Percentiles rank a stretch among this genome's conserved stretches.
These are phyloP conservation scores for Gentiana straminea DNA, from an alignment of 257 asterid genomes.

Conservation along the genomic window DNA sequence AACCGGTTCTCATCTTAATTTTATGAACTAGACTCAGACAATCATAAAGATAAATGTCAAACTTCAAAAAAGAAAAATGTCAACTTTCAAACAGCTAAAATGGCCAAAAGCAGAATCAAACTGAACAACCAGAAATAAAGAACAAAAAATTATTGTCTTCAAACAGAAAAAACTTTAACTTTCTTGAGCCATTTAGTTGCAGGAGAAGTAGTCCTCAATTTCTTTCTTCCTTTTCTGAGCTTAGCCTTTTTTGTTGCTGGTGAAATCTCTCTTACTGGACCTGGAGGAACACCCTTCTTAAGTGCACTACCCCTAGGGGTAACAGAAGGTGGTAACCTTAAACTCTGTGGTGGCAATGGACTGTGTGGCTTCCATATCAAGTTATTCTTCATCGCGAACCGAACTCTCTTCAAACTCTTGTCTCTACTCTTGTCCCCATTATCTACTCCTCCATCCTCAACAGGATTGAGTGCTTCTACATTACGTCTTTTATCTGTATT, in stretches of 20 bases:
- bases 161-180: slow-evolving; percentile 13
- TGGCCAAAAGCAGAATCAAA: too few species aligned
- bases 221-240: slow-evolving; percentile 39
- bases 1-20: too few species aligned
- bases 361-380: slow-evolving; percentile 83
- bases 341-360: slow-evolving; percentile 88
- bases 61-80: too few species aligned
- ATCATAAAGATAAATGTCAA: too few species aligned
- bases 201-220: slow-evolving; percentile 20
- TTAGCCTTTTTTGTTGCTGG: slow-evolving; percentile 37
- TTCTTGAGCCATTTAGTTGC: slow-evolving; percentile 18
- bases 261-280: slow-evolving; percentile 66
- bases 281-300: slow-evolving; percentile 90
- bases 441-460: slow-evolving; percentile 24
- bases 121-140: not conserved
- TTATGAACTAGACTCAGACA: too few species aligned
- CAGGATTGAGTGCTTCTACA: slow-evolving; percentile 16
- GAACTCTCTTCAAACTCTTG: slow-evolving; percentile 72
- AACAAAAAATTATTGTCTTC: not conserved
- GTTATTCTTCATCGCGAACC: slow-evolving; percentile 86
- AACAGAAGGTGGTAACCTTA: slow-evolving; percentile 83
- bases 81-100: too few species aligned
- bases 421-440: slow-evolving; percentile 34
- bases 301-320: slow-evolving; percentile 96
- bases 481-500: slow-evolving; percentile 15